Evolutionary conservation across 2,329 filamentous ascomycete species (phyloP).

Genomic region (Trichoderma semiorbis): DNA sequence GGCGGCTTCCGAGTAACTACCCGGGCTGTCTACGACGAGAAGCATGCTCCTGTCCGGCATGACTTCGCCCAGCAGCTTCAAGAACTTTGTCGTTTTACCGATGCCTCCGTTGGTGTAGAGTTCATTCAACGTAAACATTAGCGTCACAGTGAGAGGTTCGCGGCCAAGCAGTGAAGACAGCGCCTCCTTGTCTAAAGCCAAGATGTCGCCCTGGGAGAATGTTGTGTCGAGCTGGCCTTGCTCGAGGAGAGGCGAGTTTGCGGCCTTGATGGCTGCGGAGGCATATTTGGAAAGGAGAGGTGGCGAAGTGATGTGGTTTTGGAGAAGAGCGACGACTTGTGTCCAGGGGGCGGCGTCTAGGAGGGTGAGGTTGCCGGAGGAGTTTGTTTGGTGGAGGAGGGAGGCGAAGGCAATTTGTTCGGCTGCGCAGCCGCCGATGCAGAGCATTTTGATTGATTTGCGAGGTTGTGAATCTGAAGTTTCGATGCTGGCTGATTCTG

Average conservation of each 20-base stretch:
- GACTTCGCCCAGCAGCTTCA: conserved; percentile 63
- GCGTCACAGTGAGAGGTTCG: conserved; percentile 60
- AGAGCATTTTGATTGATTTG: conserved; percentile 43
- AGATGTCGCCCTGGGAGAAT: conserved; percentile 49
- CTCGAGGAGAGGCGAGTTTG: conserved; percentile 44
- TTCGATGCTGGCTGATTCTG: neutral
- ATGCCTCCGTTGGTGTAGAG: conserved; percentile 76
- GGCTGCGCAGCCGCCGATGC: conserved; percentile 57
- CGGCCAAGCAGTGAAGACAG: conserved; percentile 32
- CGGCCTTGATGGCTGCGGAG: conserved; percentile 42
- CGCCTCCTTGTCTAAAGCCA: conserved; percentile 37
- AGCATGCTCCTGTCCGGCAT: conserved; percentile 62
- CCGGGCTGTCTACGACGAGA: conserved; percentile 87
- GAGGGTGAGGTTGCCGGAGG: conserved; percentile 51
- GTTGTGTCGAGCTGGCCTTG: conserved; percentile 35
- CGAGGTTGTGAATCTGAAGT: neutral
- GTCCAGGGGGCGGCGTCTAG: conserved; percentile 82
- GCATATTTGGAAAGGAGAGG: conserved; percentile 52
- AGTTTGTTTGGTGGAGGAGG: conserved; percentile 34
- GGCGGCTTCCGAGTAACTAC: conserved; percentile 82
- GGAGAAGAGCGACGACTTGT: conserved; percentile 56
- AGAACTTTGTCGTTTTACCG: conserved; percentile 69
- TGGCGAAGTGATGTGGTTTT: conserved; percentile 51
- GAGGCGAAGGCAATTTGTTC: conserved; percentile 57
- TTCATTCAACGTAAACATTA: conserved; percentile 95